These are phyloP conservation scores for Excoecaria agallocha DNA, from an alignment of 345 rosid genomes.

Conservation along the genomic window DNA sequence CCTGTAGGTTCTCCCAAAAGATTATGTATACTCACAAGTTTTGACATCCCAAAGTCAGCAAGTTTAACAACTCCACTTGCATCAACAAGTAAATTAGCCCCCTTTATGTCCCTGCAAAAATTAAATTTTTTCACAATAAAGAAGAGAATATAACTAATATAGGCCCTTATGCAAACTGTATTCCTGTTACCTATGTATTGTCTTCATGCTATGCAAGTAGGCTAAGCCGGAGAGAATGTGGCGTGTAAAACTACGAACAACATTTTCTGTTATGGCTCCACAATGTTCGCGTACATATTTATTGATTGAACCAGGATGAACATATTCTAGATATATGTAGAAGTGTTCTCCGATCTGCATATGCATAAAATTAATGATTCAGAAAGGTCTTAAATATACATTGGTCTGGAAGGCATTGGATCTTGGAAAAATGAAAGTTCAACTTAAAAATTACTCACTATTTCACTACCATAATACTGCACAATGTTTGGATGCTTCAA, in stretches of 20 bases:
- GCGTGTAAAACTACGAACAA: conserved; percentile 87
- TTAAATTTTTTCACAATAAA: conserved; percentile 18
- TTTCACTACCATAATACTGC: conserved; percentile 98
- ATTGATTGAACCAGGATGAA: conserved; percentile 95
- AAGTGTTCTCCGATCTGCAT: conserved; percentile 74
- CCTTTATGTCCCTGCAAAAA: conserved; percentile 82
- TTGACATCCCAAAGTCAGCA: conserved; percentile 98
- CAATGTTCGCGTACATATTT: conserved; percentile 82
- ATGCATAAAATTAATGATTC: conserved; percentile 16
- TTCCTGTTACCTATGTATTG: conserved; percentile 70
- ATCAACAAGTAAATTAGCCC: conserved; percentile 97
- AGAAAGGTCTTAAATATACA: conserved; percentile 11
- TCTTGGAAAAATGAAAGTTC: not conserved
- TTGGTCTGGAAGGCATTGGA: conserved; percentile 5
- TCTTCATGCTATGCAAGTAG: conserved; percentile 82
- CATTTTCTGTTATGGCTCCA: conserved; percentile 88
- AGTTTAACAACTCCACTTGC: conserved; percentile 94
- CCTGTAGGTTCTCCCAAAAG: not conserved
- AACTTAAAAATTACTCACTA: conserved; percentile 54
- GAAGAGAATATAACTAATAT: conserved; percentile 5
- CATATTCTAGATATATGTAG: conserved; percentile 86
- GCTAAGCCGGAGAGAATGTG: conserved; percentile 91
- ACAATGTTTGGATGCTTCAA: conserved; percentile 94
- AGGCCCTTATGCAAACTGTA: not conserved
- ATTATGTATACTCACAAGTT: conserved; percentile 61